Evolutionary conservation across 805 yeast species (phyloP).

Genomic region (Starmerella davenportii): DNA sequence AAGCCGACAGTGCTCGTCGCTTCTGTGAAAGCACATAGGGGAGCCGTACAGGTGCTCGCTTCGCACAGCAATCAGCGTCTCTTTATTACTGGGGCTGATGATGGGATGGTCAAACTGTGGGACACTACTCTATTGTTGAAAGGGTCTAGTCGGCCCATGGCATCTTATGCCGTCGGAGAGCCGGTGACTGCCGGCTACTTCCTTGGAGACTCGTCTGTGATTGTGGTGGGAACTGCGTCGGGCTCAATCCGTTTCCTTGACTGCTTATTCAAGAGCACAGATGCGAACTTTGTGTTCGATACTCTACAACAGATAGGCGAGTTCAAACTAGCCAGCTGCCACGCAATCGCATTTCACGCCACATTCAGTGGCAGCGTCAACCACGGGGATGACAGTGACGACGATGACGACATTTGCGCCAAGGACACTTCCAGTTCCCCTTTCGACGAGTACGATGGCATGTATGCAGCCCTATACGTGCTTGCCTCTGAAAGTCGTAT

Average conservation of each 20-base stretch:
- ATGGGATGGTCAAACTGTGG: conserved; percentile 64
- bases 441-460: background rate
- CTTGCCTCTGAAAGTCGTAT: conserved; percentile 8
- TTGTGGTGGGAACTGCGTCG: conserved; percentile 37
- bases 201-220: conserved; percentile 36
- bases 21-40: conserved; percentile 43
- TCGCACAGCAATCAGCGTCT: conserved; percentile 45
- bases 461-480: conserved; percentile 6
- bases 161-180: conserved; percentile 24
- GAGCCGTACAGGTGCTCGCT: conserved; percentile 38
- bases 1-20: conserved; percentile 30
- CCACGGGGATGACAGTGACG: background rate
- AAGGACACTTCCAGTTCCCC: background rate
- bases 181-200: conserved; percentile 35
- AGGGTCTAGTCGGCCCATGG: conserved; percentile 27
- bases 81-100: conserved; percentile 61
- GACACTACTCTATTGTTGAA: conserved; percentile 46
- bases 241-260: conserved; percentile 28
- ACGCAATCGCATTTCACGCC: conserved; percentile 30
- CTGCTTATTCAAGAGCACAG: conserved; percentile 12
- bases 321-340: conserved; percentile 20
- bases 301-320: conserved; percentile 1
- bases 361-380: conserved; percentile 13
- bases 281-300: conserved; percentile 5
- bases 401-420: background rate